Conservation (phyloP, 2,329 filamentous ascomycete species). For the Colletotrichum theobromicola region DNA sequence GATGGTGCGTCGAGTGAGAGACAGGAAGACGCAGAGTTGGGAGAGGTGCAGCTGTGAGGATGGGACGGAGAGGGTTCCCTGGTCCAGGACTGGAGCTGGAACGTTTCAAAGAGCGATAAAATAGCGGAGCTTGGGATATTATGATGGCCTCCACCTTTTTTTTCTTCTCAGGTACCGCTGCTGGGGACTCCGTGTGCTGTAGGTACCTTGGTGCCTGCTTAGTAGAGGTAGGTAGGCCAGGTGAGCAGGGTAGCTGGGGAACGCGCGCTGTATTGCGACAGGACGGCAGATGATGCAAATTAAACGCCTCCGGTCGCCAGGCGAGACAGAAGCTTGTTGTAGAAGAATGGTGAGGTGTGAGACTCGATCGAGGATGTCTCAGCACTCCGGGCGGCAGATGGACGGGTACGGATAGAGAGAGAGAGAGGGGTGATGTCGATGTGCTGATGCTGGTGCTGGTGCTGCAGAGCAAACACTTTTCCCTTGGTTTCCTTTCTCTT, state of each 20-base stretch:
- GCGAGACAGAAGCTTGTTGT: conserved; percentile 2
- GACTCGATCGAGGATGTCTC: conserved; percentile 16
- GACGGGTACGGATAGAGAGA: not conserved
- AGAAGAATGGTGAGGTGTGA: not conserved
- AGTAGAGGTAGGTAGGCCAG: not conserved
- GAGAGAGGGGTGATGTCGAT: not conserved
- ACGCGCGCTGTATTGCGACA: conserved; percentile 10
- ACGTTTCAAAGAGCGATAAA: conserved; percentile 19
- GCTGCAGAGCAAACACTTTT: not conserved
- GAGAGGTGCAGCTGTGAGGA: conserved; percentile 1
- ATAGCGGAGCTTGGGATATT: conserved; percentile 21
- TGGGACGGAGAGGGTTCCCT: conserved; percentile 12
- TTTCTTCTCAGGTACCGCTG: not conserved
- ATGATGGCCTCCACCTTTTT: conserved; percentile 11
- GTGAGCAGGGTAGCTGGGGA: too few species aligned
- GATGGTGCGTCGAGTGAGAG: conserved; percentile 12
- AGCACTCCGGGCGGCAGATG: not conserved
- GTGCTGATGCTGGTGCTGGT: not conserved
- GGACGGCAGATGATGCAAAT: conserved; percentile 7
- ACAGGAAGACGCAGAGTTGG: not conserved
- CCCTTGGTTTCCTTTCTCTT: not conserved
- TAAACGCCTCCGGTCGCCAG: conserved; percentile 2
- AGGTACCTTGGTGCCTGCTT: not conserved
- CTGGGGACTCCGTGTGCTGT: not conserved
- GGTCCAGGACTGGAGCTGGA: conserved; percentile 18